Evolutionary conservation across 768 basidiomycete species (phyloP), one percentile per base, ranked within the genome.

Genomic region (Mycena rebaudengoi): DNA sequence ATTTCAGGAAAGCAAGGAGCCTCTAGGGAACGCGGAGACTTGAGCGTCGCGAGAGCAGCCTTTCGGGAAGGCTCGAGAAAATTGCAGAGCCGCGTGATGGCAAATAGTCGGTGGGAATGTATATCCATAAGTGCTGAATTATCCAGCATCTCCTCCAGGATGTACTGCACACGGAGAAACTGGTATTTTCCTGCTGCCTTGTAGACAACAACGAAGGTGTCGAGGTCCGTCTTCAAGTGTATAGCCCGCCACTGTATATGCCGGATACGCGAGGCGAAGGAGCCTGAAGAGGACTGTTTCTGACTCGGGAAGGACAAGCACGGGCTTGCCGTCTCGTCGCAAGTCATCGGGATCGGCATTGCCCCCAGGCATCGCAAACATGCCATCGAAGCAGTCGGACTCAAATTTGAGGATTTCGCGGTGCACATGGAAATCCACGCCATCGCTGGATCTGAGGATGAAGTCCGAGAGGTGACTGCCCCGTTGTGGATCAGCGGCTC

Each of bases 391-490:
- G 16, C 11, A 50, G n/a, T 21, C 39, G 16, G 59, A 60, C n/a
- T 13, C 32, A 29, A 60, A 51, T 26, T 43, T 50, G 14, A 60
- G 48, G 10, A 60, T 52, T 26, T 60, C 59, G 7, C 21, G 21
- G 49, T 60, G 59, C 1, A 60, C 59, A 23, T 43, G 30, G 40
- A 60, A 49, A 30, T 60, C 59, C 3, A 60, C 46, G 39, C 28
- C 43, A 44, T 60, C 59, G n/a, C 26, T 13, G 40, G 59, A 41
- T 2, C 59, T 26, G 28, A 51, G 29, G 39, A 51, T 32, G 59
- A 51, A 32, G 20, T 60, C 48, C 18, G 49, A 12, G n/a, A 12
- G 48, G 4, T 13, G 35, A 20, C 13, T 21, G 40, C 23, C 16
- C 1, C 25, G 5, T 35, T 33, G 21, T 23, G 33, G n/a, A 16